Percentiles rank a stretch among this genome's conserved stretches.
These are phyloP conservation scores for Mucor ambiguus DNA, from an alignment of 371 early-diverging fungal species.

Conservation along the genomic window DNA sequence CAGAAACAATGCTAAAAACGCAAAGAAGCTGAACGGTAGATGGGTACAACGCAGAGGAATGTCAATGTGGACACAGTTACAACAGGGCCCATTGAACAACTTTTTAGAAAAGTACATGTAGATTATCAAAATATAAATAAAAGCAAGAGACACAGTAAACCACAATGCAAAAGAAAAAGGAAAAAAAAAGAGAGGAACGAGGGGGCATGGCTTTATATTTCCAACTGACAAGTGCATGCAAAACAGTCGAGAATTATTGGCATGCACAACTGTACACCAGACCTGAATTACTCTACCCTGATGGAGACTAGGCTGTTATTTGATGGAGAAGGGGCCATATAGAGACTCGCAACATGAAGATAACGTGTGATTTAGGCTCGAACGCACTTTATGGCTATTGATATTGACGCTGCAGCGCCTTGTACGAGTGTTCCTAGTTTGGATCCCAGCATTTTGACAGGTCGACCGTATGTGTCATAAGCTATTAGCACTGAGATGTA, in stretches of 20 bases:
- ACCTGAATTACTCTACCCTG: neutral
- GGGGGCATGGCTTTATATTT: neutral
- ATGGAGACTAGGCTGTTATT: neutral
- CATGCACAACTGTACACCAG: too few relatives aligned
- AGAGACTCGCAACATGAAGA: neutral
- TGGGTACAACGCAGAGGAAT: constrained; percentile 54
- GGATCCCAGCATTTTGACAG: neutral
- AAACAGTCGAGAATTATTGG: too few relatives aligned
- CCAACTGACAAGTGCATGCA: too few relatives aligned
- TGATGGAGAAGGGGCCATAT: neutral
- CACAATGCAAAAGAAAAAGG: neutral
- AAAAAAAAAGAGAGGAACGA: neutral
- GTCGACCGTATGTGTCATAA: neutral
- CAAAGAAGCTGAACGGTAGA: constrained; percentile 82
- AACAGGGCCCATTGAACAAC: constrained; percentile 34
- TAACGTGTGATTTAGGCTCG: neutral
- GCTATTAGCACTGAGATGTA: neutral
- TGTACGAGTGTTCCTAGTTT: neutral
- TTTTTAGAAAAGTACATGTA: constrained; percentile 40
- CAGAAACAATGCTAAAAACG: constrained; percentile 86
- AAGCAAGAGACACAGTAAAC: neutral
- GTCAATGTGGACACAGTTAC: constrained; percentile 40
- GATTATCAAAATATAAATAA: constrained; percentile 5
- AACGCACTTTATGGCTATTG: neutral
- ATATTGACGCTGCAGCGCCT: neutral